These are phyloP conservation scores for Xenoacremonium recifei DNA, from an alignment of 2,329 filamentous ascomycete species.

Conservation along the genomic window DNA sequence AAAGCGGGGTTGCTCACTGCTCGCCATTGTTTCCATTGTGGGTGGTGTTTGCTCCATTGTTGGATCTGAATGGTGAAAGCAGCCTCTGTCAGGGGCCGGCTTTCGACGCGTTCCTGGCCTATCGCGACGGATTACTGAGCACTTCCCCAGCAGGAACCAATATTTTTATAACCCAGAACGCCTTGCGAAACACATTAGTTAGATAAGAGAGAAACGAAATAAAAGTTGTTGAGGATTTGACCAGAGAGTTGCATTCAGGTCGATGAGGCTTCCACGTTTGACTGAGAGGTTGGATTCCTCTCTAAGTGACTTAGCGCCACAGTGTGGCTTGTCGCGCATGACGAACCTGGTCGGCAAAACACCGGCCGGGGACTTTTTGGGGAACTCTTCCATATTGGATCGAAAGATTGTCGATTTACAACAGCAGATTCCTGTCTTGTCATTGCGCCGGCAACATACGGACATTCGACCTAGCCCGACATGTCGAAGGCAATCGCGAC, in stretches of 20 bases:
- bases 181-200: no score
- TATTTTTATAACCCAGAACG: no score
- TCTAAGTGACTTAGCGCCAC: constrained; percentile 23
- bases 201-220: no score
- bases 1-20: constrained; percentile 25
- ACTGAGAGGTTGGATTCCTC: no score
- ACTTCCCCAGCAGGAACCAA: no score
- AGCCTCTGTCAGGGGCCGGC: not conserved
- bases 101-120: no score
- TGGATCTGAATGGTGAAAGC: not conserved
- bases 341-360: constrained; percentile 22
- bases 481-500: constrained; percentile 41
- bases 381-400: constrained; percentile 23
- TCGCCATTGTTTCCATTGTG: constrained; percentile 12
- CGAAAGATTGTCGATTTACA: constrained; percentile 21
- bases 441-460: not conserved
- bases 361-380: constrained; percentile 23
- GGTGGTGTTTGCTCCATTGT: constrained; percentile 28
- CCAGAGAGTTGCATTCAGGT: no score
- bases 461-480: constrained; percentile 11
- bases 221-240: no score
- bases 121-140: no score
- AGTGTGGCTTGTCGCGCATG: constrained; percentile 1
- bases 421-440: constrained; percentile 2
- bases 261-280: no score